phyloP scores from a whole-genome alignment of 2,329 filamentous ascomycete species.

The Ophiostoma triangulosporum region DNA sequence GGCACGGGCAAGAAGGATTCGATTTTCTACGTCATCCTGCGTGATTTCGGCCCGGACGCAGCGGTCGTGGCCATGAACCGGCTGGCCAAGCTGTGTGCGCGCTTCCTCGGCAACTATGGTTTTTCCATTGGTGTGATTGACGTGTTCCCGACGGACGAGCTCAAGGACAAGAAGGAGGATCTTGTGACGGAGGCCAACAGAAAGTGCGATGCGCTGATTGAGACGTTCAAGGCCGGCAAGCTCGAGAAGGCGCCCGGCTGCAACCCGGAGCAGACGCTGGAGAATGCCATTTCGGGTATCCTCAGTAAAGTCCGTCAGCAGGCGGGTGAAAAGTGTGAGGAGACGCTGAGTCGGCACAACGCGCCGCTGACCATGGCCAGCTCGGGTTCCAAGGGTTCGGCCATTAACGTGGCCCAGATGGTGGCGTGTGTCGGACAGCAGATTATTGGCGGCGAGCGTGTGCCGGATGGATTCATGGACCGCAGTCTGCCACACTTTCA shows the following conservation, averaged over 20 bases:
- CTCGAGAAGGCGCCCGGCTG: slow-evolving; percentile 79
- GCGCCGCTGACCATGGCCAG: slow-evolving; percentile 93
- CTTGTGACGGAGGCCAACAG: slow-evolving; percentile 68
- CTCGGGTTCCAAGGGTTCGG: slow-evolving; percentile 90
- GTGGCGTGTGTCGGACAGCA: slow-evolving; percentile 94
- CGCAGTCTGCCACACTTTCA: slow-evolving; percentile 89
- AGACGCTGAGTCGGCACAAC: slow-evolving; percentile 80
- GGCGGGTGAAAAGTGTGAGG: slow-evolving; percentile 82
- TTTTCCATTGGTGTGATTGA: slow-evolving; percentile 96
- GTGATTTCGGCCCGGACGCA: slow-evolving; percentile 84
- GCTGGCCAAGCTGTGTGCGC: slow-evolving; percentile 76
- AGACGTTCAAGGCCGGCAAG: slow-evolving; percentile 64
- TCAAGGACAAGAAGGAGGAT: slow-evolving; percentile 59
- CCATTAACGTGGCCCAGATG: slow-evolving; percentile 99
- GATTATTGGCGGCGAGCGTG: slow-evolving; percentile 87
- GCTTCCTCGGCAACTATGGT: slow-evolving; percentile 77
- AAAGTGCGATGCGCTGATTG: slow-evolving; percentile 72
- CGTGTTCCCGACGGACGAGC: slow-evolving; percentile 65
- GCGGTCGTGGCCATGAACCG: slow-evolving; percentile 90
- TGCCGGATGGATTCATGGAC: slow-evolving; percentile 92
- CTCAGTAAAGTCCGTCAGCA: slow-evolving; percentile 83
- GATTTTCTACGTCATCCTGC: slow-evolving; percentile 89
- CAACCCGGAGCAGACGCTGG: slow-evolving; percentile 81
- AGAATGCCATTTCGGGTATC: slow-evolving; percentile 81
- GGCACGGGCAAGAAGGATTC: slow-evolving; percentile 96